Base-by-base conservation (phyloP, 306 rosid genomes). In the Quercus agrifolia region DNA sequence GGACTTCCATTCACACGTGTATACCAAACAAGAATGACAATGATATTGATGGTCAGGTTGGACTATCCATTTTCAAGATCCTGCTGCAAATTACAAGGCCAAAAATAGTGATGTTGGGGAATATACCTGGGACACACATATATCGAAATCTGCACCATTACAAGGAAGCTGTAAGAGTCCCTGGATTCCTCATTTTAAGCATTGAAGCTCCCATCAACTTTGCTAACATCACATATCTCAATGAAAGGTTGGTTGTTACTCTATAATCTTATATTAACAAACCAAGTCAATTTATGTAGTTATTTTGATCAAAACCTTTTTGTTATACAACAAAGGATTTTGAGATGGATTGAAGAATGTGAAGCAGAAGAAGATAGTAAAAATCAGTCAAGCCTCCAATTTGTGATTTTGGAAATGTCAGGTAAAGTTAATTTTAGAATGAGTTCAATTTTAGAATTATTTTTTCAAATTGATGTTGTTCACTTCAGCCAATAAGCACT, bases 181-280 rank as follows among this genome's bases (percentile, higher is more conserved):
- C 95, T 28, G 97, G 98, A 56, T 91, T 93, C 85, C 94, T 95
- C 70, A 87, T 95, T 59, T 67, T 95, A 70, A 86, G 97, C 87
- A 88, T 95, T n/a, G 98, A 93, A 82, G 95, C 99, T 86, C 92
- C 99, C 9, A 89, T 95, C 86, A 95, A 91, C 85, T 95, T 95
- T 72, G 92, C 99, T 8, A 95, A 95, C 83, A 85, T 86, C 72
- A 86, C 92, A 27, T 95, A 95, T 82, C 97, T 95, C 51, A 95
- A 90, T 31, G 99, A 95, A 74, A 91, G 98, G 97, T 87, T 81
- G 28, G 86, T 63, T 80, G 67, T 71, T 74, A 8, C 30, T 41
- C 54, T 44, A 74, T 58, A 71, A 63, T 35, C 63, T 46, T 44
- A 21, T 71, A 35, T 6, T 4, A 13, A 18, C 6, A 15, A 44